These are phyloP conservation scores for Tylopilus rubrobrunneus DNA, from an alignment of 768 basidiomycete species.

Conservation along the genomic window DNA sequence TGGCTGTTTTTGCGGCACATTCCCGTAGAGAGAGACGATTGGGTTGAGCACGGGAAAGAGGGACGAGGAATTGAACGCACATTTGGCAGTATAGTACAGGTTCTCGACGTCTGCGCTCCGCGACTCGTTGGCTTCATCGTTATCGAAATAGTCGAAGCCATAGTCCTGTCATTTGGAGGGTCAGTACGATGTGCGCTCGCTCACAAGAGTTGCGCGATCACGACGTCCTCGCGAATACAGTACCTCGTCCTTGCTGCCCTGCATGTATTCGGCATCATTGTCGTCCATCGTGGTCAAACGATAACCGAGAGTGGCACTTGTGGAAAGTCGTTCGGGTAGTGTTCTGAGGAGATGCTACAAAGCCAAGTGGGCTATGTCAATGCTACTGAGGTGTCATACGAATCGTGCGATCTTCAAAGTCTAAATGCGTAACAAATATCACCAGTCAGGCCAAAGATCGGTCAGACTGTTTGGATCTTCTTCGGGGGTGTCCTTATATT, in stretches of 20 bases:
- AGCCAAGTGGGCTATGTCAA: background rate
- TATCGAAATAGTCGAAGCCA: slow-evolving; percentile 95
- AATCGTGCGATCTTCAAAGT: no score
- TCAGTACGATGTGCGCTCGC: slow-evolving; percentile 2
- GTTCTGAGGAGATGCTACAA: slow-evolving; percentile 2
- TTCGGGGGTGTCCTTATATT: slow-evolving; percentile 73
- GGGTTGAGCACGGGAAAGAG: background rate
- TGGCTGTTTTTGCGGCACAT: slow-evolving; percentile 43
- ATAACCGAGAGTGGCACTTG: background rate
- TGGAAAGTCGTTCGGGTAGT: background rate
- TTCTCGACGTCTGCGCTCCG: slow-evolving; percentile 92
- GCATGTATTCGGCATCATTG: slow-evolving; percentile 93
- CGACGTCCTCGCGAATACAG: background rate
- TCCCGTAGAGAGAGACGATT: no score
- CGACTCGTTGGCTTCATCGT: slow-evolving; percentile 75
- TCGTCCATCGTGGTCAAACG: slow-evolving; percentile 63
- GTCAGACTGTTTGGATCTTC: slow-evolving; percentile 58
- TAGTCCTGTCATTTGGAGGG: slow-evolving; percentile 60
- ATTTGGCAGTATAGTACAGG: slow-evolving; percentile 96
- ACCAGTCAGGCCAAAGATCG: slow-evolving; percentile 69
- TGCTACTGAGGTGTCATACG: no score
- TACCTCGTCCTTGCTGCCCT: slow-evolving; percentile 83
- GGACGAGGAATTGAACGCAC: slow-evolving; percentile 43
- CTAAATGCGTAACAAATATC: slow-evolving; percentile 9
- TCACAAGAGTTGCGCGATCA: slow-evolving; percentile 1